Evolutionary conservation across 345 rosid genomes (phyloP).

Genomic region (Murraya koenigii): DNA sequence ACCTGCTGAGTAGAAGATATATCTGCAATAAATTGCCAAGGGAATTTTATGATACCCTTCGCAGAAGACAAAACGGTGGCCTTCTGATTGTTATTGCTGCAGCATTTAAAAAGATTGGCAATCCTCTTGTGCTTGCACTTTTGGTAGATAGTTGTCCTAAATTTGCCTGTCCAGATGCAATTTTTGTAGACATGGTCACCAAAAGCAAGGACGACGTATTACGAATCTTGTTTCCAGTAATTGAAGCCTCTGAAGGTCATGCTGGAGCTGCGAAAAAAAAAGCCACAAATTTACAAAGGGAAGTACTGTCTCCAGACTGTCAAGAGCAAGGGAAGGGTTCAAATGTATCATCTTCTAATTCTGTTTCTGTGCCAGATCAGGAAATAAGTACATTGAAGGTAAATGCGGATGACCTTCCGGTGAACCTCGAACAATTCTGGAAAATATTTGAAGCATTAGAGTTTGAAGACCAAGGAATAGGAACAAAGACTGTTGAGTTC

Average conservation of each 20-base stretch:
- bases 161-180: conserved; percentile 10
- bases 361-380: neutral
- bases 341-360: neutral
- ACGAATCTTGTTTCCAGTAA: conserved; percentile 19
- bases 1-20: conserved; percentile 13
- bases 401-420: neutral
- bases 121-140: conserved; percentile 35
- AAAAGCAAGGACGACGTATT: conserved; percentile 30
- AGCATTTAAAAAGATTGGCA: conserved; percentile 29
- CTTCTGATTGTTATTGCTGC: conserved; percentile 14
- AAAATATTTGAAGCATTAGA: conserved; percentile 9
- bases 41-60: conserved; percentile 17
- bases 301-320: neutral
- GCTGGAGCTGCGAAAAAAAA: neutral
- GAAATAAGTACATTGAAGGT: neutral
- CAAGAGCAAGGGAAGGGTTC: conserved; percentile 9
- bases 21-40: conserved; percentile 22
- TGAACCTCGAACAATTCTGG: conserved; percentile 8
- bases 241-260: conserved; percentile 5
- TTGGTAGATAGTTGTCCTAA: neutral
- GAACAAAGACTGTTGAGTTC: neutral
- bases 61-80: neutral
- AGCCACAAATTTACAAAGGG: neutral
- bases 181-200: conserved; percentile 32
- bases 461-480: neutral